Percentiles rank a stretch among this genome's conserved stretches.
These are phyloP conservation scores for Saccharomycopsis crataegensis DNA, from an alignment of 1,139 yeast genomes.

Conservation along the genomic window DNA sequence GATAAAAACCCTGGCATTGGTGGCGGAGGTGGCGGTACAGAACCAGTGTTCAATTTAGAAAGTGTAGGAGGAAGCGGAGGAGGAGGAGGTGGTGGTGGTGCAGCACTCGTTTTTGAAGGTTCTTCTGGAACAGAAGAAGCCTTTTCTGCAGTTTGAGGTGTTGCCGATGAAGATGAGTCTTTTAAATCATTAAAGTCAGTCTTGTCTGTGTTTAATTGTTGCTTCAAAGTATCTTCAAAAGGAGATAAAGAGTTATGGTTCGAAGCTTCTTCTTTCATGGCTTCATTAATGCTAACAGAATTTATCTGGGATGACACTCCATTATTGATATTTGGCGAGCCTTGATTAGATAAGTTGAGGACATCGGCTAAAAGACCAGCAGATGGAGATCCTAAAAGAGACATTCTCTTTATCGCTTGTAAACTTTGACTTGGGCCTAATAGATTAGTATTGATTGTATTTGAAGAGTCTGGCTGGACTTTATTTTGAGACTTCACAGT, in stretches of 20 bases:
- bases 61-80: not conserved
- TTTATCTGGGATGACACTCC: not conserved
- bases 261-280: not conserved
- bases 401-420: slow-evolving; percentile 34
- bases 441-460: slow-evolving; percentile 46
- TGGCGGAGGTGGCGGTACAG: slow-evolving; percentile 29
- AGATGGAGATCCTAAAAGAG: slow-evolving; percentile 14
- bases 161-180: not conserved
- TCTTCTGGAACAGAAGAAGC: not conserved
- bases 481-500: not conserved
- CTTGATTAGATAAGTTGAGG: slow-evolving; percentile 2
- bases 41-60: slow-evolving; percentile 16
- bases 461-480: slow-evolving; percentile 33
- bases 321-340: not conserved
- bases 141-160: not conserved
- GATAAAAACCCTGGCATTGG: slow-evolving; percentile 26
- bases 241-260: not conserved
- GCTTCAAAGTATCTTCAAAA: not conserved
- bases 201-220: not conserved
- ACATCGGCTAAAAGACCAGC: slow-evolving; percentile 18
- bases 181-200: not conserved
- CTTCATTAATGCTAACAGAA: not conserved
- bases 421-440: slow-evolving; percentile 54
- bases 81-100: slow-evolving; percentile 26
- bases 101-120: slow-evolving; percentile 19